Conservation (phyloP, 805 yeast species). For the Nakazawaea peltata region DNA sequence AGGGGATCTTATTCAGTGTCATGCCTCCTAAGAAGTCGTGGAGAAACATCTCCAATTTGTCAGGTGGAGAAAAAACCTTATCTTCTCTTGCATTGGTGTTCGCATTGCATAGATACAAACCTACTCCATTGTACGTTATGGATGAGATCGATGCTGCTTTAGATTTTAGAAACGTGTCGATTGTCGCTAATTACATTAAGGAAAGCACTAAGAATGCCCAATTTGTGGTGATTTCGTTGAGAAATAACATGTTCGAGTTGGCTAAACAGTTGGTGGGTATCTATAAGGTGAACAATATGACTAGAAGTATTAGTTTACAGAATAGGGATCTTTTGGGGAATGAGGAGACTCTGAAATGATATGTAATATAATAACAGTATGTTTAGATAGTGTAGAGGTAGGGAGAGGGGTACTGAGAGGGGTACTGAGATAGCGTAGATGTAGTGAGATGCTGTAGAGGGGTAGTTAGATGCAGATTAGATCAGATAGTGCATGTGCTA, state of each 20-base stretch:
- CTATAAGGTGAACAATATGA: conserved; percentile 88
- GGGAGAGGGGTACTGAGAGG: too few species aligned
- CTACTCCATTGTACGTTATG: conserved; percentile 97
- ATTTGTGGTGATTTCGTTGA: conserved; percentile 86
- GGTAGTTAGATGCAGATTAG: too few species aligned
- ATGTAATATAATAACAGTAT: too few species aligned
- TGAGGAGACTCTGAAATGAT: neutral
- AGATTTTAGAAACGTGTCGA: conserved; percentile 93
- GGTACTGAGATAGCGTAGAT: too few species aligned
- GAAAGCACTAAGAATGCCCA: conserved; percentile 96
- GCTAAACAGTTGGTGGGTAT: conserved; percentile 94
- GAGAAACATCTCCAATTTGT: conserved; percentile 89
- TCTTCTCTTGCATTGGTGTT: conserved; percentile 93
- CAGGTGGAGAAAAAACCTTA: conserved; percentile 97
- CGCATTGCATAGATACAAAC: conserved; percentile 92
- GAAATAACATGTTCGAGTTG: conserved; percentile 97
- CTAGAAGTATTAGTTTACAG: conserved; percentile 71
- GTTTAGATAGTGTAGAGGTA: too few species aligned
- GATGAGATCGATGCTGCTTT: conserved; percentile 99
- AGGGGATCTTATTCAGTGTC: conserved; percentile 92
- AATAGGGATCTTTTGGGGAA: conserved; percentile 39
- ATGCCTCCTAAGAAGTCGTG: conserved; percentile 99
- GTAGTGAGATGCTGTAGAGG: too few species aligned
- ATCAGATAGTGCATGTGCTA: too few species aligned
- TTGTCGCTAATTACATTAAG: conserved; percentile 94